phyloP scores from a whole-genome alignment of 2,329 filamentous ascomycete species.

The Tolypocladium tropicale region DNA sequence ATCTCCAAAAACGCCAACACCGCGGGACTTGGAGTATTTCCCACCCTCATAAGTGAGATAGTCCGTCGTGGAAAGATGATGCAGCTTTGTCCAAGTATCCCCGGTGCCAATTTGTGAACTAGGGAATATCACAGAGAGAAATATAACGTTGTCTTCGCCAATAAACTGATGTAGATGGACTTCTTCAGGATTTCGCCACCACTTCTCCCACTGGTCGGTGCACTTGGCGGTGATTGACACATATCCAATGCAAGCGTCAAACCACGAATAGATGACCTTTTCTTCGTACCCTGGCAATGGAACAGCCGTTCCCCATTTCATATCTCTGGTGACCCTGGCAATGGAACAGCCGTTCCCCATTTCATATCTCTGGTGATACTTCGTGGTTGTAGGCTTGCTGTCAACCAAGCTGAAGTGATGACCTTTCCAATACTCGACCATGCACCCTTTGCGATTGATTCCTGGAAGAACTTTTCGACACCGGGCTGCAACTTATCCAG shows the following conservation, averaged over 20 bases:
- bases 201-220: conserved; percentile 80
- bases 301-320: conserved; percentile 72
- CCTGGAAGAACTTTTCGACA: conserved; percentile 67
- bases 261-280: conserved; percentile 85
- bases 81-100: conserved; percentile 81
- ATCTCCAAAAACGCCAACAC: conserved; percentile 84
- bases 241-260: conserved; percentile 89
- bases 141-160: conserved; percentile 61
- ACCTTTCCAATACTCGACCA: conserved; percentile 68
- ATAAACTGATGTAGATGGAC: conserved; percentile 91
- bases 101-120: conserved; percentile 74
- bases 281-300: conserved; percentile 39
- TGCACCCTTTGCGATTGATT: conserved; percentile 60
- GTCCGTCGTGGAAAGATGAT: conserved; percentile 82
- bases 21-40: conserved; percentile 88
- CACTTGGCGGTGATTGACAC: conserved; percentile 90
- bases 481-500: conserved; percentile 73
- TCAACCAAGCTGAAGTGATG: conserved; percentile 73
- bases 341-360: conserved; percentile 62
- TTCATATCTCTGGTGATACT: conserved; percentile 88
- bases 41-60: conserved; percentile 77
- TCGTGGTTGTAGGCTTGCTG: conserved; percentile 72
- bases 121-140: conserved; percentile 84
- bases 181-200: conserved; percentile 86
- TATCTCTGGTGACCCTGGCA: conserved; percentile 64